Percentiles rank a stretch among this genome's conserved stretches.
Conservation (phyloP, 495 filamentous ascomycete genomes). For the Astrocystis sublimbata region DNA sequence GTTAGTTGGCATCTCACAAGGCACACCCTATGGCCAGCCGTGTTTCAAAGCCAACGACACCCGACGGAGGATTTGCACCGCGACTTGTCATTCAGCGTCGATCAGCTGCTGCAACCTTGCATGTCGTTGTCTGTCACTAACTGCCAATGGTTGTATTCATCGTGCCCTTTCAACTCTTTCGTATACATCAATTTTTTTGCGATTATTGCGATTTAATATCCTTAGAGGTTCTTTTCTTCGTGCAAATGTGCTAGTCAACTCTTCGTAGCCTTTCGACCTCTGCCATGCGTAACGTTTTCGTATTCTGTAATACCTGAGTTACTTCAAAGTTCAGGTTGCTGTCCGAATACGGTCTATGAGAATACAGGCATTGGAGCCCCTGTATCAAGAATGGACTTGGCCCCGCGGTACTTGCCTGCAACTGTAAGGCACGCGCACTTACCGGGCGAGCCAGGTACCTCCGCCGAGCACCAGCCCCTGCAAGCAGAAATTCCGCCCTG, state of each 20-base stretch:
- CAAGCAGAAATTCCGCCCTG: no score
- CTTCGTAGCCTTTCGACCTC: no score
- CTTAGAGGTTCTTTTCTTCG: neutral
- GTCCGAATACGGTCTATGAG: no score
- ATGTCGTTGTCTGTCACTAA: neutral
- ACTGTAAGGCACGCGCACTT: neutral
- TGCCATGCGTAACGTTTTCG: no score
- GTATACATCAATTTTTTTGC: no score
- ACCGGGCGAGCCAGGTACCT: no score
- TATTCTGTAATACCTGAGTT: no score
- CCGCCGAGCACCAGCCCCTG: no score
- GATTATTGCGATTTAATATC: neutral
- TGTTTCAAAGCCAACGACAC: slow-evolving; percentile 1
- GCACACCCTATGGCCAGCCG: neutral
- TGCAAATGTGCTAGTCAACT: neutral
- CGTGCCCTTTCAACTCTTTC: no score
- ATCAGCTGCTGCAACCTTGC: neutral
- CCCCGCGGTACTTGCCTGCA: neutral
- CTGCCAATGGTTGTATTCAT: neutral
- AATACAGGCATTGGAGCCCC: neutral
- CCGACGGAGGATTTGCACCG: neutral
- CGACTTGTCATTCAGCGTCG: neutral
- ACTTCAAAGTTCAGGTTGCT: no score
- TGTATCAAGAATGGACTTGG: neutral
- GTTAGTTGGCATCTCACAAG: neutral